Percentiles rank a stretch among this genome's conserved stretches.
Conservation (phyloP, 2,329 filamentous ascomycete species). For the Colletotrichum cordylinicola region DNA sequence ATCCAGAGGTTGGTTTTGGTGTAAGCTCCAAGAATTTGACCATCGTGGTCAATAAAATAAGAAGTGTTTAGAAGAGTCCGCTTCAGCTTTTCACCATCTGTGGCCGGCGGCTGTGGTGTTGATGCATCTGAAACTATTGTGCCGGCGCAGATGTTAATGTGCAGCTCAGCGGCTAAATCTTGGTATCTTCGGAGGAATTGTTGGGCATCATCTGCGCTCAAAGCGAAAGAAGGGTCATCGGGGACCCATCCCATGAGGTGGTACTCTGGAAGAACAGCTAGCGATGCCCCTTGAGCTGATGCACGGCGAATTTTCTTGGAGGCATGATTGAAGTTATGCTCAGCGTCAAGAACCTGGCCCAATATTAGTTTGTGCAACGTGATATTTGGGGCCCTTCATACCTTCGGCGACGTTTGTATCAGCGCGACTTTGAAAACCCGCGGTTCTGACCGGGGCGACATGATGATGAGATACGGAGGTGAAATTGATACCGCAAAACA, state of each 20-base stretch:
- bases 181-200: slow-evolving; percentile 55
- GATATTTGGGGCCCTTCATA: not conserved
- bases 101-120: not conserved
- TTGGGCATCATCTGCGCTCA: not conserved
- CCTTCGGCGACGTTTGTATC: slow-evolving; percentile 5
- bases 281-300: slow-evolving; percentile 2
- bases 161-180: slow-evolving; percentile 54
- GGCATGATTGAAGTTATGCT: slow-evolving; percentile 8
- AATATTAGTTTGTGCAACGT: not conserved
- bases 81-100: not conserved
- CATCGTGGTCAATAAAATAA: slow-evolving; percentile 56
- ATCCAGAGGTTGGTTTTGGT: slow-evolving; percentile 64
- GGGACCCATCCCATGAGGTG: slow-evolving; percentile 17
- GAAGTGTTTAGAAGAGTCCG: slow-evolving; percentile 42
- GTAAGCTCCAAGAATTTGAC: slow-evolving; percentile 55
- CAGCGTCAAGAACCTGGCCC: not conserved
- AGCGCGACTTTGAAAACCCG: slow-evolving; percentile 9
- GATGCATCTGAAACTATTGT: slow-evolving; percentile 63
- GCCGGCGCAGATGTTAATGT: slow-evolving; percentile 61
- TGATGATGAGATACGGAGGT: not conserved
- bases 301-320: not conserved
- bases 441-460: not conserved
- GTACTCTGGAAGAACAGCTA: slow-evolving; percentile 12
- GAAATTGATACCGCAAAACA: not conserved
- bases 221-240: slow-evolving; percentile 2